A percentile compares a stretch with the other conserved stretches of the same genome.
phyloP scores from a whole-genome alignment of 1,284 basidiomycete species.

The Irpex sp. region DNA sequence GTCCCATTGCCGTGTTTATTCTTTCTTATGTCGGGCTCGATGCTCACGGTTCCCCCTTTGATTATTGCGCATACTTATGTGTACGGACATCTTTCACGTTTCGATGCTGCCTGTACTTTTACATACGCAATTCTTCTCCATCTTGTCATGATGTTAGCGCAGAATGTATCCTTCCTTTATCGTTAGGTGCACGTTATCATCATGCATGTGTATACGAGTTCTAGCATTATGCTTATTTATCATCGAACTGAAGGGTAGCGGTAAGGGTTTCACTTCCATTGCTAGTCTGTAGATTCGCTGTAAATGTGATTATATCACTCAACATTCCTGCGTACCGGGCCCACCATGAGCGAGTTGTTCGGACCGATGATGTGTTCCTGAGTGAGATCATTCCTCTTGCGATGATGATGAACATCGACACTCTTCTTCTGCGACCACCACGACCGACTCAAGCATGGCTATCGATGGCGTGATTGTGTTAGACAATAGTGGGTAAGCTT shows the following conservation, averaged over 20 bases:
- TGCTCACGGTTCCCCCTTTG: slow-evolving; percentile 1
- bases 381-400: too few species aligned
- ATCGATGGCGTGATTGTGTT: slow-evolving; percentile 92
- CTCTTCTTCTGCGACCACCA: neutral
- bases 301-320: too few species aligned
- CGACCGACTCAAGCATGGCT: slow-evolving; percentile 42
- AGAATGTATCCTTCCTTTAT: neutral
- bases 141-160: neutral
- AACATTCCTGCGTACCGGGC: too few species aligned
- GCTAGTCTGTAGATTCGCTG: too few species aligned
- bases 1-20: neutral
- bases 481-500: slow-evolving; percentile 70
- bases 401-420: too few species aligned
- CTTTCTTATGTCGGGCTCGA: slow-evolving; percentile 12
- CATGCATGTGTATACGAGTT: neutral
- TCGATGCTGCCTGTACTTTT: slow-evolving; percentile 8
- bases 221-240: neutral
- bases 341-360: too few species aligned
- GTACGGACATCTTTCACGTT: slow-evolving; percentile 10
- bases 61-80: slow-evolving; percentile 7
- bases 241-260: neutral
- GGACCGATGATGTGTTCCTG: neutral
- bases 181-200: neutral
- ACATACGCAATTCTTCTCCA: neutral
- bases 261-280: too few species aligned